Base-by-base conservation (phyloP, 2,329 filamentous ascomycete species). In the Trichoderma gracile region DNA sequence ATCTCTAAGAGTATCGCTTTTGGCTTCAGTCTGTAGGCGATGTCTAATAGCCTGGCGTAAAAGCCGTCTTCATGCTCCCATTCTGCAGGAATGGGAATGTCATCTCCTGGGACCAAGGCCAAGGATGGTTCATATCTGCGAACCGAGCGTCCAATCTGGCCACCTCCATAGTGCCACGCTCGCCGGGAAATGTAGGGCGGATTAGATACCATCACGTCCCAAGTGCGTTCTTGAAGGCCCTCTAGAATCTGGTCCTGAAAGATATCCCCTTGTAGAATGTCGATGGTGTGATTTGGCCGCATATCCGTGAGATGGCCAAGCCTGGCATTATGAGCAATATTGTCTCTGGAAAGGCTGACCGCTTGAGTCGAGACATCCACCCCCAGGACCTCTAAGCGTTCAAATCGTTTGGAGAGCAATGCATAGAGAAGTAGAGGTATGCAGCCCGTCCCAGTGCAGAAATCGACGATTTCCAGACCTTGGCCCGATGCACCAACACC, bases 371-470 rank as follows among this genome's bases (percentile, higher is more conserved):
- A 92, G 30, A 96, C 81, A 73, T 98, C 94, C 19, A 96, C 75
- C 4, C 91, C 94, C 0, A 82, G 71, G n/a, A 91, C 78, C 4
- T 78, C 74, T 8, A 91, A 69, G 0, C 68, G 55, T 1, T 74
- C 69, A 57, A 80, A 75, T 21, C 75, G 71, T 71, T 73, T 65
- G 19, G 76, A 76, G 43, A 92, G 82, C 10, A 88, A 81, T 42
- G 87, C 80, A 67, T 90, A 86, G 7, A 97, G 81, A 3, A 92
- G 84, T 9, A 98, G 83, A 0, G 92, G 85, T 67, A 98, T 96
- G 77, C 94, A 97, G 5, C 95, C 95, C 5, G 91, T 92, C 10
- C 95, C 95, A 0, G 92, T 93, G 76, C 95, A 98, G 33, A 97
- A 81, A 75, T 99, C 95, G 9, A 97, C 76, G 46, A 98, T 80